These are phyloP conservation scores for Agaricus sinodeliciosus DNA, from an alignment of 768 basidiomycete species.

Conservation along the genomic window DNA sequence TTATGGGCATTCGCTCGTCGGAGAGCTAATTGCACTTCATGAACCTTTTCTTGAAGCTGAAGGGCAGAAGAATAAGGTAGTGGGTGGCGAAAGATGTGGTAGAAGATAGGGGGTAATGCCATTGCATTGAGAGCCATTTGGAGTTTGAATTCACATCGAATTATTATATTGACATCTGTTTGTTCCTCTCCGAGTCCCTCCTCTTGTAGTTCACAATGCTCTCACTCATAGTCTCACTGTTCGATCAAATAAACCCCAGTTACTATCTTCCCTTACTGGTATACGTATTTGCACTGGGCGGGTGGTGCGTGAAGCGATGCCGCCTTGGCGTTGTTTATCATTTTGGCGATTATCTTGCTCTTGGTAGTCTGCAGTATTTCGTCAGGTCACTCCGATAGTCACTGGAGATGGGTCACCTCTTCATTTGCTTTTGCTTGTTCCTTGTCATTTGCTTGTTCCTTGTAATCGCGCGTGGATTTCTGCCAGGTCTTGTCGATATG, in stretches of 20 bases:
- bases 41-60: slow-evolving; percentile 63
- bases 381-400: background rate
- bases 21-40: slow-evolving; percentile 54
- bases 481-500: background rate
- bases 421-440: background rate
- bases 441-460: background rate
- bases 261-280: background rate
- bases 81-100: slow-evolving; percentile 73
- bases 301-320: slow-evolving; percentile 5
- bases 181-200: background rate
- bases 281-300: slow-evolving; percentile 6
- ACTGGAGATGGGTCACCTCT: background rate
- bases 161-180: background rate
- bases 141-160: background rate
- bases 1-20: slow-evolving; percentile 35
- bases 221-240: background rate
- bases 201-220: slow-evolving; percentile 1
- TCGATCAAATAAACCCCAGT: too few relatives aligned
- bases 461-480: background rate
- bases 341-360: background rate
- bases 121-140: slow-evolving; percentile 14
- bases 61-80: slow-evolving; percentile 70
- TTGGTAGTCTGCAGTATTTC: background rate
- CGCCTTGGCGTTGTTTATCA: background rate
- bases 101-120: slow-evolving; percentile 58